A percentile compares a stretch with the other conserved stretches of the same genome.
phyloP scores from a whole-genome alignment of 257 asterid species.

The Cynanchum wilfordii region DNA sequence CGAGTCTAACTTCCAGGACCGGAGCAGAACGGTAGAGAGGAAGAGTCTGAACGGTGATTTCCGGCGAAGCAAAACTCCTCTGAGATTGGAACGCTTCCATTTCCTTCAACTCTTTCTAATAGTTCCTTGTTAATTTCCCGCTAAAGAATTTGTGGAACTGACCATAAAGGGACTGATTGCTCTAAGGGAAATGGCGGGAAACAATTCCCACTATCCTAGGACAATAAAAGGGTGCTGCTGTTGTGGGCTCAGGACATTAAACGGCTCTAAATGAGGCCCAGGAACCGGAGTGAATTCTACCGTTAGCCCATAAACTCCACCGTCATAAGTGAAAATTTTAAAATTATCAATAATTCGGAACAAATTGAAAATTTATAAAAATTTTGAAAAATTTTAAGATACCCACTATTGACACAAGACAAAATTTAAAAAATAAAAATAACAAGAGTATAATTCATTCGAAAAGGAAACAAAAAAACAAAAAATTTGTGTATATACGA shows the following conservation, averaged over 20 bases:
- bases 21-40: constrained; percentile 87
- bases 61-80: constrained; percentile 33
- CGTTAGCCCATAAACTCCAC: no score
- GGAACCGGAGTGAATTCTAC: not conserved
- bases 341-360: no score
- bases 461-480: no score
- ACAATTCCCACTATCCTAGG: constrained; percentile 22
- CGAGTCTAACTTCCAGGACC: constrained; percentile 77
- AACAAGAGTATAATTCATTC: no score
- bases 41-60: constrained; percentile 33
- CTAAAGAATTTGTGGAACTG: not conserved
- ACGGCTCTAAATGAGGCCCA: not conserved
- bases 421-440: no score
- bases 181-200: constrained; percentile 50
- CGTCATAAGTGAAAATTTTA: no score
- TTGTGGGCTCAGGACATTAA: not conserved
- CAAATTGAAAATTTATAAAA: no score
- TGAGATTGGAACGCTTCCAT: constrained; percentile 67
- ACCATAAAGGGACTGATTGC: not conserved
- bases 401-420: no score
- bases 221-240: not conserved
- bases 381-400: no score
- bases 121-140: not conserved
- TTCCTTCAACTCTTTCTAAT: not conserved
- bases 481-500: no score